Base-by-base conservation (phyloP, 2,329 filamentous ascomycete species). In the Aureobasidium sp. region DNA sequence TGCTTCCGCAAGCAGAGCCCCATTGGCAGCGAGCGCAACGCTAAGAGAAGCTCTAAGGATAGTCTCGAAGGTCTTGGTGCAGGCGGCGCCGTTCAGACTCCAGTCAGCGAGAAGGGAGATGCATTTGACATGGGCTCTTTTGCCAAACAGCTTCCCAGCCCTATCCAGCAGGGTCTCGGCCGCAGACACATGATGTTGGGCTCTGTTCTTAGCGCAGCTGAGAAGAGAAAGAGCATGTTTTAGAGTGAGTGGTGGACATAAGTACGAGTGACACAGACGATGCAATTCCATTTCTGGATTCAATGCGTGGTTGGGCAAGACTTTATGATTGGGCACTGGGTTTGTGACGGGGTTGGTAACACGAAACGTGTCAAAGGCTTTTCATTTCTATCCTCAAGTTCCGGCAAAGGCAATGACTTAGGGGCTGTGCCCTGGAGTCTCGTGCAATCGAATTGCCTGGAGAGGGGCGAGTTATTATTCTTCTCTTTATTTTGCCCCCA, bases 141-240 rank as follows among this genome's bases (percentile, higher is more conserved):
- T 47, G 58, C 60, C 64, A 74, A 71, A 67, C 69, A 71, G 62
- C 71, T 72, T 7, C 70, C 70, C 16, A 72, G 69, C 30, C 71
- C 72, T 55, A 55, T 59, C 29, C 53, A 64, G 59, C 64, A 64
- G 45, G 64, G 61, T 36, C 48, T 61, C 13, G 61, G 62, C 29
- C 49, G 90, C 76, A 90, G 91, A 76, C 92, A 88, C 80, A 89
- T 88, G 68, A 88, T 91, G 59, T 88, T 91, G 81, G 85, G 96
- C 5, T 37, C 34, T 71, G 88, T 97, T 67, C 82, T 97, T 67
- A 92, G 85, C 73, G 88, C 87, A 72, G 87, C 86, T 65, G 91
- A 96, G 80, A 96, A 96, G 84, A 89, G 91, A 75, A 95, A 91
- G 82, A 88, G 83, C 75, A 75, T 84, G 71, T 82, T 82, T 71